phyloP scores from a whole-genome alignment of 371 early-diverging fungal species.

The Mucor saturninus region DNA sequence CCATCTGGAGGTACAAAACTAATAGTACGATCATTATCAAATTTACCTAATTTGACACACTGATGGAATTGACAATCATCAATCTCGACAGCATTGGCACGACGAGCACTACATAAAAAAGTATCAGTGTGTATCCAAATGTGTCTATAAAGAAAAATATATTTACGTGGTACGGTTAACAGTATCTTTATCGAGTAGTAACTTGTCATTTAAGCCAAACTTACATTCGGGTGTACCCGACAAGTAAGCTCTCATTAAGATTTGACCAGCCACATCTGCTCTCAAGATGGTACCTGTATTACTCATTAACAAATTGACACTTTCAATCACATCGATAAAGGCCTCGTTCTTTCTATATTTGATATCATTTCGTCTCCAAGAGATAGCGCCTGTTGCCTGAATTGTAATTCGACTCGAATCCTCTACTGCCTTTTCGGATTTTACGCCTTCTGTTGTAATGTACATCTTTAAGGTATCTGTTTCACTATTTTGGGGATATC shows the following conservation, averaged over 20 bases:
- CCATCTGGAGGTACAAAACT: constrained; percentile 99
- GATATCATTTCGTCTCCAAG: constrained; percentile 89
- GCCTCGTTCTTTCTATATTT: constrained; percentile 91
- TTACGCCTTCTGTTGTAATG: constrained; percentile 87
- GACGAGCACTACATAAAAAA: constrained; percentile 35
- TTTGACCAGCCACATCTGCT: constrained; percentile 82
- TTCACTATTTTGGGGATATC: constrained; percentile 91
- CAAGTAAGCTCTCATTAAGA: constrained; percentile 94
- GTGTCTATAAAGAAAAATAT: background rate
- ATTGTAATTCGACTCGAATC: constrained; percentile 85
- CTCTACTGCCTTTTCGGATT: constrained; percentile 75
- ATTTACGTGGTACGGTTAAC: constrained; percentile 46
- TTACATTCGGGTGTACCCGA: constrained; percentile 98
- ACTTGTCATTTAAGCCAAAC: constrained; percentile 89
- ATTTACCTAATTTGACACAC: constrained; percentile 85
- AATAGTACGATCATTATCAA: constrained; percentile 83
- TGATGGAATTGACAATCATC: constrained; percentile 95
- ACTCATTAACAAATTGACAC: constrained; percentile 84
- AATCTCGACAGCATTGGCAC: constrained; percentile 77
- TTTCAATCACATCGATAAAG: constrained; percentile 90
- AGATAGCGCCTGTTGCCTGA: constrained; percentile 89
- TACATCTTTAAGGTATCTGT: constrained; percentile 88
- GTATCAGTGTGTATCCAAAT: too few relatives aligned
- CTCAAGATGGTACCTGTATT: constrained; percentile 80
- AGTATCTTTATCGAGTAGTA: constrained; percentile 76